These are phyloP conservation scores for Corylus americana DNA, from an alignment of 306 rosid species.

Conservation along the genomic window DNA sequence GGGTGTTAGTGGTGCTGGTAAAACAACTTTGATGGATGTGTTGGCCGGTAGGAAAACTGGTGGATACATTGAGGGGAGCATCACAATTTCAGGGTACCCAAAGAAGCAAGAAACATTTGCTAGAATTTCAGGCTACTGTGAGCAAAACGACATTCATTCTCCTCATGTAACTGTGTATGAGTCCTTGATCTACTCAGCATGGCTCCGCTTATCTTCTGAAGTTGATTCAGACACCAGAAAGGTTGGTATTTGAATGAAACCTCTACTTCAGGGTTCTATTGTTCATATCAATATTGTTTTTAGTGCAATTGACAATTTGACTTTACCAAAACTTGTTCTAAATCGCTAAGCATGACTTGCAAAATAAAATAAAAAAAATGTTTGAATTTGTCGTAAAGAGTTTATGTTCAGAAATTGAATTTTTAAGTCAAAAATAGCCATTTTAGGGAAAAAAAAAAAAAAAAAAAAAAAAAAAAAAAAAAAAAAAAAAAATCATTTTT, in stretches of 20 bases:
- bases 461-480: no score
- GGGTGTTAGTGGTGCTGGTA: constrained; percentile 83
- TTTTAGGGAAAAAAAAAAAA: no score
- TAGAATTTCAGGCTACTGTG: constrained; percentile 61
- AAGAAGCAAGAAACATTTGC: constrained; percentile 70
- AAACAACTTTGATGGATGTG: constrained; percentile 73
- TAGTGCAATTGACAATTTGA: background rate
- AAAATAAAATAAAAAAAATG: no score
- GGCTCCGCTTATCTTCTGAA: constrained; percentile 53
- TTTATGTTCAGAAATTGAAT: no score
- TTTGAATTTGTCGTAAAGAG: no score
- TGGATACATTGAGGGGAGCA: constrained; percentile 63
- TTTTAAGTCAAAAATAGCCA: no score
- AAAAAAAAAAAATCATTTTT: no score
- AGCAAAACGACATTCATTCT: constrained; percentile 71
- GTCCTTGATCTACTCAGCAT: constrained; percentile 59
- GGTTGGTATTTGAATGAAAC: constrained; percentile 8
- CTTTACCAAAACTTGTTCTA: no score
- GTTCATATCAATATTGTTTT: background rate
- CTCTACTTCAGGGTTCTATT: no score
- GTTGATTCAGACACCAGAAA: constrained; percentile 24
- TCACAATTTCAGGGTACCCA: constrained; percentile 62
- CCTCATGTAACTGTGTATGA: constrained; percentile 70
- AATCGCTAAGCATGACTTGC: no score
- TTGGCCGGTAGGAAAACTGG: constrained; percentile 74